These are phyloP conservation scores for Pyrenopolyporus hunteri DNA, from an alignment of 495 filamentous ascomycete genomes.

Conservation along the genomic window DNA sequence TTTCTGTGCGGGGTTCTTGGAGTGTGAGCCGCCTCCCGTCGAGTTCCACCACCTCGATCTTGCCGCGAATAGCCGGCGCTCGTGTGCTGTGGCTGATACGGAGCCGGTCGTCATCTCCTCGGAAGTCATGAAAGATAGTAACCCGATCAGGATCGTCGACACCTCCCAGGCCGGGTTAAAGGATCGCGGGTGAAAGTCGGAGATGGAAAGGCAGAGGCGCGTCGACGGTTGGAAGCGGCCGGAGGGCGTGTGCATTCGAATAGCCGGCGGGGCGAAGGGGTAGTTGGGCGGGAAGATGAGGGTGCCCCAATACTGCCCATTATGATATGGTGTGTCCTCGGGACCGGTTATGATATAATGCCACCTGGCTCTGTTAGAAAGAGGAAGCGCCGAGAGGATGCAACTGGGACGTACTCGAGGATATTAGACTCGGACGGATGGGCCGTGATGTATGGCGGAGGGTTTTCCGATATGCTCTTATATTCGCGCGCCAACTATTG, in stretches of 20 bases:
- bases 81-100: conserved; percentile 76
- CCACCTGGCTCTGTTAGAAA: conserved; percentile 67
- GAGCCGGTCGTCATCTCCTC: conserved; percentile 99
- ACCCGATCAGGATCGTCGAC: conserved; percentile 90
- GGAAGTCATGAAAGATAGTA: conserved; percentile 96
- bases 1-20: conserved; percentile 52
- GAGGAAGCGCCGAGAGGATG: background rate
- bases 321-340: conserved; percentile 90
- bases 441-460: conserved; percentile 89
- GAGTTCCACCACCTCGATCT: conserved; percentile 95
- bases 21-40: conserved; percentile 87
- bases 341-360: conserved; percentile 98
- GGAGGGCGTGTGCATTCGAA: conserved; percentile 97
- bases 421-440: conserved; percentile 96
- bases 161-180: conserved; percentile 99
- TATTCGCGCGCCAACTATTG: conserved; percentile 96
- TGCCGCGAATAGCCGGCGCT: conserved; percentile 78
- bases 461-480: conserved; percentile 86
- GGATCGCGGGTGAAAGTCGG: conserved; percentile 94
- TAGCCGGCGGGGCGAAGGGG: conserved; percentile 94
- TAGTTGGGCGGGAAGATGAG: conserved; percentile 95
- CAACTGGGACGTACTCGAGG: conserved; percentile 68
- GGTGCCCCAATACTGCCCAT: conserved; percentile 98
- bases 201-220: conserved; percentile 91
- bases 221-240: conserved; percentile 93